Base-by-base conservation (phyloP, 2,329 filamentous ascomycete genomes). In the Berkeleyomyces rouxiae region DNA sequence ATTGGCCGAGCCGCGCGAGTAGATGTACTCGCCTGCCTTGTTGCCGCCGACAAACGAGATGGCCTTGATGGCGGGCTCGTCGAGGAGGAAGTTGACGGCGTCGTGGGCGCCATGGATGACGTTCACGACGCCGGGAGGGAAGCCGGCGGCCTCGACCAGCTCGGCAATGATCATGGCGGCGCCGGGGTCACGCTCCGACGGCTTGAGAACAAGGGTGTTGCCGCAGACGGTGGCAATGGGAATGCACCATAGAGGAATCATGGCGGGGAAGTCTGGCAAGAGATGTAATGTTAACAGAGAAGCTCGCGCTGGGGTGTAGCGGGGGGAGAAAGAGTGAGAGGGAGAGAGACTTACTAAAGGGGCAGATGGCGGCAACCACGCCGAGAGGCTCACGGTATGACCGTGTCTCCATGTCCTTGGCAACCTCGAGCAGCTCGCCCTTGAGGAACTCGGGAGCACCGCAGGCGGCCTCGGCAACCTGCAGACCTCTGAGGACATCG, bases 181-280 rank as follows among this genome's bases (percentile, higher is more conserved):
- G 65, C 88, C 88, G 7, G 88, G 88, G 69, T 92, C 88, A 64
- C 88, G 83, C 77, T 95, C 88, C 0, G 88, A 92, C 7, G 88
- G 88, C 80, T 95, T 95, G 68, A 95, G 78, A 68, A 95, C 82
- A 64, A 90, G 78, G 11, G 87, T 91, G 77, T 95, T 95, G 61
- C 88, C 88, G 16, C 87, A 90, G 37, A 91, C 82, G 51, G 88
- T 88, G 57, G 88, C 88, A 68, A 93, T 87, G 46, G 88, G 89
- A 66, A 95, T 90, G 65, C 82, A 90, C 88, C 88, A 95, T n/a
- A 95, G 79, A 3, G 88, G 89, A 72, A 95, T 93, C 88, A 95
- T 95, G 68, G 88, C 88, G 51, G 88, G 88, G 76, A 93, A 93
- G 78, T 93, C 85, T 88, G 65, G 61, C n/a, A 47, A 31, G 47